phyloP scores from a whole-genome alignment of 1,284 basidiomycete genomes.

The Ustilago vetiveriae region DNA sequence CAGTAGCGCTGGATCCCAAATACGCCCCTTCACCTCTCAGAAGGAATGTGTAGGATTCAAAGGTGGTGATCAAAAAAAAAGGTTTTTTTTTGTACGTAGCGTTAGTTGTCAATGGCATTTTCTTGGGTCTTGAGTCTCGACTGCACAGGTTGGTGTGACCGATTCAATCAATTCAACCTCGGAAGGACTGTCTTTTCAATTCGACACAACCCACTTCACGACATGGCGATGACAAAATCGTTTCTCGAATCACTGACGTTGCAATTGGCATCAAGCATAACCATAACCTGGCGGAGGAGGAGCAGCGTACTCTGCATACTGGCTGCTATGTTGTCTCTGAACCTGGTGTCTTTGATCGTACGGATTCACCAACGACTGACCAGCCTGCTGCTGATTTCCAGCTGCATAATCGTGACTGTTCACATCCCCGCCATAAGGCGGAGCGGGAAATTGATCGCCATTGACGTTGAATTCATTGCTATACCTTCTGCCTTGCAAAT shows the following conservation, averaged over 20 bases:
- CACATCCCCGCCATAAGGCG: constrained; percentile 30
- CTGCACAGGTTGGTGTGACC: no score
- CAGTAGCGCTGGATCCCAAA: constrained; percentile 1
- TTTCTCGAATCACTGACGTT: no score
- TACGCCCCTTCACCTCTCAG: constrained; percentile 32
- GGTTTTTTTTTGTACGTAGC: no score
- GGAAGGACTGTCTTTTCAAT: no score
- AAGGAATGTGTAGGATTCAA: constrained; percentile 33
- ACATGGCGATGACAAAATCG: no score
- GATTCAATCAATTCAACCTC: no score
- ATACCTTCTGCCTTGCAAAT: constrained; percentile 30
- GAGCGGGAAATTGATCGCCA: constrained; percentile 33
- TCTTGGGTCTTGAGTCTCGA: no score
- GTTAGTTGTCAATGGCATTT: no score
- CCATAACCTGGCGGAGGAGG: constrained; percentile 48
- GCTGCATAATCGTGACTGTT: not conserved
- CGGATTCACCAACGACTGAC: not conserved
- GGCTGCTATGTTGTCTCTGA: constrained; percentile 18
- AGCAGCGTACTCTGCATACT: constrained; percentile 43
- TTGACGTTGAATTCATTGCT: constrained; percentile 18
- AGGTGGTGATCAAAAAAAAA: no score
- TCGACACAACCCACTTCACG: no score
- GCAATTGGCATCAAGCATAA: no score
- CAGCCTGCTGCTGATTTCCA: no score
- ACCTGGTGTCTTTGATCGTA: constrained; percentile 15